Evolutionary conservation across 2,329 filamentous ascomycete species (phyloP).

Genomic region (Talaromyces sp.): DNA sequence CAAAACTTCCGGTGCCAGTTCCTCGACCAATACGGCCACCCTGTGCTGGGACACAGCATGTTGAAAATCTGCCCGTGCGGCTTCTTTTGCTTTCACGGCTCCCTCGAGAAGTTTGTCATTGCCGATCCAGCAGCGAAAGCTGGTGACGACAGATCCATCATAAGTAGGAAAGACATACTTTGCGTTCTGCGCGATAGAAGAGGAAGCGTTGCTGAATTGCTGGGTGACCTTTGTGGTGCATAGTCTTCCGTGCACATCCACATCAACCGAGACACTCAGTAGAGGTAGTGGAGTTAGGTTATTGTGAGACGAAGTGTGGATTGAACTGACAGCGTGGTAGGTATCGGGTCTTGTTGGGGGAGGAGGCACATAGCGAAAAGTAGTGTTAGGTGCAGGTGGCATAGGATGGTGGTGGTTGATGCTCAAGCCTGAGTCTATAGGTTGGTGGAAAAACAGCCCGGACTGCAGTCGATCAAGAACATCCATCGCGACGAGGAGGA

Average conservation of each 20-base stretch:
- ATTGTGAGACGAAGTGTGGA: not conserved
- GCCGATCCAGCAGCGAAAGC: not conserved
- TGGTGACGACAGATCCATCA: constrained; percentile 1
- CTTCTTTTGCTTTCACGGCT: not conserved
- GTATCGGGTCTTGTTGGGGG: not conserved
- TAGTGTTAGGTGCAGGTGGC: not conserved
- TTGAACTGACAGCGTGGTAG: not conserved
- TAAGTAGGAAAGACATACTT: not conserved
- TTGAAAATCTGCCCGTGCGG: not conserved
- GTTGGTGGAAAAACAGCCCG: not conserved
- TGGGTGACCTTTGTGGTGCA: not conserved
- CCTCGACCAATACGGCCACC: not conserved
- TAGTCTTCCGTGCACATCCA: not conserved
- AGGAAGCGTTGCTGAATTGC: not conserved
- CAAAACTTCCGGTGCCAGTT: constrained; percentile 12
- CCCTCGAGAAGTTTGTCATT: not conserved
- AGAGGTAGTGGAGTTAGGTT: not conserved
- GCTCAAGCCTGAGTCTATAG: not conserved
- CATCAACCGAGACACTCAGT: not conserved
- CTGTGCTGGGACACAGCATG: not conserved
- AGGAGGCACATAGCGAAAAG: not conserved
- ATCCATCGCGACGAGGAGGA: not conserved
- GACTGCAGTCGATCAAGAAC: not conserved
- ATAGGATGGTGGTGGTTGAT: not conserved
- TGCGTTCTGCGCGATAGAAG: not conserved